phyloP scores from a whole-genome alignment of 2,329 filamentous ascomycete genomes.

The Emmonsiellopsis sp. region DNA sequence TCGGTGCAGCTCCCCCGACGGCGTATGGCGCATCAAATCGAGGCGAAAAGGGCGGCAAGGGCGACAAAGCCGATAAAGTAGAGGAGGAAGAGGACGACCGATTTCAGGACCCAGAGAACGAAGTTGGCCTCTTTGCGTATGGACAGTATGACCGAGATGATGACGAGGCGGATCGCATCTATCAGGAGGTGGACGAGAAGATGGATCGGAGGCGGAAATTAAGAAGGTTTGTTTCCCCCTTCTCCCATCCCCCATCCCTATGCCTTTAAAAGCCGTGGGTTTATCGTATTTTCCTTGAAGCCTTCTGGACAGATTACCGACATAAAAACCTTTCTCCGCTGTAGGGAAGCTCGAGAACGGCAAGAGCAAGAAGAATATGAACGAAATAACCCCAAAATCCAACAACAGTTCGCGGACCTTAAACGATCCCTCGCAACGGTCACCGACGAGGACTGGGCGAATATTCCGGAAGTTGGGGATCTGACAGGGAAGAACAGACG shows the following conservation, averaged over 20 bases:
- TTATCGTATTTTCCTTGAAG: conserved; percentile 54
- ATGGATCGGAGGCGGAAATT: conserved; percentile 85
- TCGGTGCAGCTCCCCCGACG: conserved; percentile 62
- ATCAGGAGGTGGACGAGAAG: conserved; percentile 89
- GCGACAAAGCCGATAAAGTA: conserved; percentile 39
- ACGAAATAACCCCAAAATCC: conserved; percentile 94
- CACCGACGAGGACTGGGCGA: conserved; percentile 94
- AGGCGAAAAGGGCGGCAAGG: conserved; percentile 50
- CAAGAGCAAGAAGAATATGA: conserved; percentile 93
- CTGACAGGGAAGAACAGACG: conserved; percentile 89
- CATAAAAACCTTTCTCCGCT: conserved; percentile 49
- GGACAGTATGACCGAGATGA: conserved; percentile 96
- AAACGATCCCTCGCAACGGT: conserved; percentile 84
- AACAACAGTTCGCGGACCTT: conserved; percentile 92
- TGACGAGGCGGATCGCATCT: conserved; percentile 94
- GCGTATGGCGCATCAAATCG: conserved; percentile 58
- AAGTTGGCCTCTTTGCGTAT: conserved; percentile 88
- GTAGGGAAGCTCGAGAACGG: conserved; percentile 87
- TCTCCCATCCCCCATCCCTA: conserved; percentile 13
- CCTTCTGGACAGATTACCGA: conserved; percentile 71
- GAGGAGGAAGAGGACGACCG: conserved; percentile 69
- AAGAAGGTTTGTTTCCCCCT: conserved; percentile 62
- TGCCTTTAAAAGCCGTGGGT: conserved; percentile 45
- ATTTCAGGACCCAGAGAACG: conserved; percentile 94
- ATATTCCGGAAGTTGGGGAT: conserved; percentile 89